phyloP scores from a whole-genome alignment of 78 protist genomes.

The Dictyostelium capitatum region DNA sequence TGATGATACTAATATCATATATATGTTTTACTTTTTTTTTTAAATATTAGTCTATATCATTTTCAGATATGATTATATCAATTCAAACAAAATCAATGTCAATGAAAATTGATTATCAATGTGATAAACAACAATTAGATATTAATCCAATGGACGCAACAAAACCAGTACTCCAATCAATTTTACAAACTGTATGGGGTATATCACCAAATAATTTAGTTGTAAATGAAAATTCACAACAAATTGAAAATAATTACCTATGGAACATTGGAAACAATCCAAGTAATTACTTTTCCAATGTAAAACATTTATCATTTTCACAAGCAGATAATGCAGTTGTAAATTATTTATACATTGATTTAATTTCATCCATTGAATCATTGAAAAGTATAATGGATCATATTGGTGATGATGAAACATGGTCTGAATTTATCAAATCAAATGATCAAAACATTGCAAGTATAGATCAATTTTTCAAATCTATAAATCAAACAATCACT shows the following conservation, averaged over 20 bases:
- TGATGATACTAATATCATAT: too few relatives aligned
- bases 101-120: slow-evolving; percentile 21
- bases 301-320: slow-evolving; percentile 28
- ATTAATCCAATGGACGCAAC: slow-evolving; percentile 60
- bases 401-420: slow-evolving; percentile 73
- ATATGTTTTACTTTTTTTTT: neutral
- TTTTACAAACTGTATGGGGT: slow-evolving; percentile 56
- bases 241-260: slow-evolving; percentile 36
- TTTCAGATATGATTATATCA: slow-evolving; percentile 61
- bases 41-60: slow-evolving; percentile 29
- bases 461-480: neutral
- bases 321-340: slow-evolving; percentile 50
- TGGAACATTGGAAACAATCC: slow-evolving; percentile 52
- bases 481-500: neutral
- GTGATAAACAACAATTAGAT: slow-evolving; percentile 31
- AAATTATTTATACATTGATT: slow-evolving; percentile 34
- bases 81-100: slow-evolving; percentile 63
- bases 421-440: slow-evolving; percentile 39
- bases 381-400: slow-evolving; percentile 29
- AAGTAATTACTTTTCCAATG: slow-evolving; percentile 18
- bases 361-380: slow-evolving; percentile 14
- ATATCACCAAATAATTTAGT: neutral
- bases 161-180: slow-evolving; percentile 34
- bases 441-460: neutral
- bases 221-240: neutral